Conservation (phyloP, 2,329 filamentous ascomycete genomes). For the Fusarium hostae region DNA sequence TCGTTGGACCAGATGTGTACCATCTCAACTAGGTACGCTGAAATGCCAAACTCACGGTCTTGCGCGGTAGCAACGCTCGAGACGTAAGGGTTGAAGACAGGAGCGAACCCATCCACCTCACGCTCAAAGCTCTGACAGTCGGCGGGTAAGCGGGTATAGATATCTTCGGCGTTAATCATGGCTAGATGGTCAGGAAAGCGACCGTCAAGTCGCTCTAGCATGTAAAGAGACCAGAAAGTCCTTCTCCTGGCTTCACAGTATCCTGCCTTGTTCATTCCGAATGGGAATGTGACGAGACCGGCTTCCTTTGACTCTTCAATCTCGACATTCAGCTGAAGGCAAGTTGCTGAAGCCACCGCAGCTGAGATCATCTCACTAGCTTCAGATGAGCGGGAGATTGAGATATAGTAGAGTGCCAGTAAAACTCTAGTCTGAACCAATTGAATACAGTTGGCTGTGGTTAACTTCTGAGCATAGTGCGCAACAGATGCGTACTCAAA, state of each 20-base stretch:
- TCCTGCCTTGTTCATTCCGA: slow-evolving; percentile 66
- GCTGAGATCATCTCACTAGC: slow-evolving; percentile 73
- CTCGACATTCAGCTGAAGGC: slow-evolving; percentile 73
- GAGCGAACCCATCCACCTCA: slow-evolving; percentile 65
- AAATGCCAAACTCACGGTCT: slow-evolving; percentile 56
- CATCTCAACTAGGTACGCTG: slow-evolving; percentile 71
- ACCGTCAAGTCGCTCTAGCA: slow-evolving; percentile 75
- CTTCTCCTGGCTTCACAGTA: slow-evolving; percentile 74
- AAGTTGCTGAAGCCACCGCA: slow-evolving; percentile 69
- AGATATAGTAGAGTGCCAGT: slow-evolving; percentile 73
- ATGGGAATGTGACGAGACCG: slow-evolving; percentile 58
- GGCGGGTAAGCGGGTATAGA: slow-evolving; percentile 74
- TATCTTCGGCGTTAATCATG: slow-evolving; percentile 71
- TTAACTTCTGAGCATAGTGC: slow-evolving; percentile 60
- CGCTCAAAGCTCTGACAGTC: slow-evolving; percentile 70
- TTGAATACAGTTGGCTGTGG: slow-evolving; percentile 58
- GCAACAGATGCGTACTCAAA: slow-evolving; percentile 63
- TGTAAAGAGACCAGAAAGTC: slow-evolving; percentile 77
- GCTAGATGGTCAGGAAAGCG: slow-evolving; percentile 65
- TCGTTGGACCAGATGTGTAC: slow-evolving; percentile 73
- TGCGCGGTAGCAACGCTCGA: slow-evolving; percentile 34
- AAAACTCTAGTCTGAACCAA: slow-evolving; percentile 75
- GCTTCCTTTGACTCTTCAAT: slow-evolving; percentile 58
- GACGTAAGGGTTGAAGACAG: slow-evolving; percentile 67
- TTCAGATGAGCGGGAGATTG: slow-evolving; percentile 66